phyloP scores from a whole-genome alignment of 306 rosid species.

The Malus sieversii region DNA sequence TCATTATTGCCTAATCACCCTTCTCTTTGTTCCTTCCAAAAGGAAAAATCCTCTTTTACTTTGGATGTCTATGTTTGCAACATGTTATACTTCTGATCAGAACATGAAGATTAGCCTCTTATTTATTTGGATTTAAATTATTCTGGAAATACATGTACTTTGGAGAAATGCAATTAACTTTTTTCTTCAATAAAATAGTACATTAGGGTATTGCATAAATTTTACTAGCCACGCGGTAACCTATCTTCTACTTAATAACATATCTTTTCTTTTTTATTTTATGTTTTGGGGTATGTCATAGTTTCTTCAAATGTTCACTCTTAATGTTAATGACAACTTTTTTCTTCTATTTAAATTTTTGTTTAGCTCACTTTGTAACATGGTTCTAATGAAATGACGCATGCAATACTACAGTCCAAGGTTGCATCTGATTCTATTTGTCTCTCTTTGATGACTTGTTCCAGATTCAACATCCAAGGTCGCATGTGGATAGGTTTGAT shows the following conservation, averaged over 20 bases:
- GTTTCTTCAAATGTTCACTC: background rate
- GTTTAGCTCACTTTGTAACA: background rate
- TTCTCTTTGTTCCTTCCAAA: background rate
- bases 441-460: constrained; percentile 16
- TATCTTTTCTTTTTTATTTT: background rate
- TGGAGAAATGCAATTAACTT: background rate
- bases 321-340: background rate
- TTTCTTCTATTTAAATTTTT: background rate
- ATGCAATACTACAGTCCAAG: background rate
- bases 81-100: background rate
- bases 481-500: constrained; percentile 65
- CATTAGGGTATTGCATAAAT: background rate
- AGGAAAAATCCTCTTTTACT: background rate
- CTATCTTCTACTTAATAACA: background rate
- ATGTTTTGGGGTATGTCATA: background rate
- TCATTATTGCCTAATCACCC: background rate
- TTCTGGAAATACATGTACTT: background rate
- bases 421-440: constrained; percentile 10
- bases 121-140: background rate
- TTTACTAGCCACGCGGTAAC: background rate
- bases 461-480: constrained; percentile 96
- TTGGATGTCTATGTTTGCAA: background rate
- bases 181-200: background rate
- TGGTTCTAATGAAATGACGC: background rate
- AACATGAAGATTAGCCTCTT: background rate